Percentiles rank a stretch among this genome's conserved stretches.
These are phyloP conservation scores for Aureobasidium sp. DNA, from an alignment of 2,329 filamentous ascomycete genomes.

Conservation along the genomic window DNA sequence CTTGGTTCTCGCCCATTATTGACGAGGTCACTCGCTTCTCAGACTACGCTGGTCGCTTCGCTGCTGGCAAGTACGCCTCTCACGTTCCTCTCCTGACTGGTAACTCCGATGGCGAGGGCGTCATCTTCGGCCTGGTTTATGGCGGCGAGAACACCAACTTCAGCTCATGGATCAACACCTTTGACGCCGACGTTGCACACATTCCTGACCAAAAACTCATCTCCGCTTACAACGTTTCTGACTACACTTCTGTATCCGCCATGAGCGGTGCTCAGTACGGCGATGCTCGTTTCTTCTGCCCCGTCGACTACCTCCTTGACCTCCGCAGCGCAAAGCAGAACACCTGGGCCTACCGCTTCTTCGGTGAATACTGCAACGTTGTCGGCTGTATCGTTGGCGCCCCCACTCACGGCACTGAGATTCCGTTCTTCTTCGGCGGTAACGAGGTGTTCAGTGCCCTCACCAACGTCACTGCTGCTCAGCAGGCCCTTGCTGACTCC, in stretches of 20 bases:
- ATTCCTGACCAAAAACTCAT: constrained; percentile 31
- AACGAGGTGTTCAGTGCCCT: background rate
- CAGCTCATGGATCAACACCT: constrained; percentile 40
- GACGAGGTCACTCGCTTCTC: constrained; percentile 13
- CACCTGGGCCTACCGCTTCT: constrained; percentile 32
- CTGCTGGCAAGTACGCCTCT: constrained; percentile 11
- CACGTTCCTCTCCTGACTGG: constrained; percentile 10
- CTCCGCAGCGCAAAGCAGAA: background rate
- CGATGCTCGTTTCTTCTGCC: constrained; percentile 28
- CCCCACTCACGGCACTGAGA: constrained; percentile 13
- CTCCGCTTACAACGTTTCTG: constrained; percentile 30
- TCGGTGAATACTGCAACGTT: constrained; percentile 30
- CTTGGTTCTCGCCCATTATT: constrained; percentile 15
- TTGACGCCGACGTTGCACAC: constrained; percentile 36
- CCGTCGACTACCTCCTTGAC: constrained; percentile 10
- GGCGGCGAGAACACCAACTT: constrained; percentile 26
- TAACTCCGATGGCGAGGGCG: constrained; percentile 12
- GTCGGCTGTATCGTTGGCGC: constrained; percentile 10
- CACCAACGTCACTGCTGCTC: background rate
- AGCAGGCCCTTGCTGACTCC: constrained; percentile 11
- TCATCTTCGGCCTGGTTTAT: constrained; percentile 10
- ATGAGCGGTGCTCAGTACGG: constrained; percentile 38
- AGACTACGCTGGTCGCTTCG: constrained; percentile 11
- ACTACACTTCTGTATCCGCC: constrained; percentile 33
- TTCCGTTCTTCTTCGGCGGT: constrained; percentile 2